A percentile compares a stretch with the other conserved stretches of the same genome.
These are phyloP conservation scores for Dryadomyces quercivorus DNA, from an alignment of 2,329 filamentous ascomycete genomes.

Conservation along the genomic window DNA sequence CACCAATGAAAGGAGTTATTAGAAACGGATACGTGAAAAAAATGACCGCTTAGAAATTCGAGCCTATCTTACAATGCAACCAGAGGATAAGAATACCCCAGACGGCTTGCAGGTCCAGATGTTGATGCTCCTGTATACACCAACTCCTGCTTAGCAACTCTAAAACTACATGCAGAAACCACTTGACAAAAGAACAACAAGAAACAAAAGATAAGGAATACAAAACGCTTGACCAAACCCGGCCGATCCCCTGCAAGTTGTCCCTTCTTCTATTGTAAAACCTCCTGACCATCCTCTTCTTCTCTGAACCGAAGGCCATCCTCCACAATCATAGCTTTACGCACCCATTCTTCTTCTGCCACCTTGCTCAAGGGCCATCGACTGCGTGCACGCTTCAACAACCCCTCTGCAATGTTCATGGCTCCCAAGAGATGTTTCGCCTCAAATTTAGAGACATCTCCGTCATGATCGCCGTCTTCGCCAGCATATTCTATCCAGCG, in stretches of 20 bases:
- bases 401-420: slow-evolving; percentile 67
- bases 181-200: neutral
- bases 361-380: slow-evolving; percentile 68
- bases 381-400: slow-evolving; percentile 71
- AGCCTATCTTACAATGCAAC: too few species aligned
- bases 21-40: too few species aligned
- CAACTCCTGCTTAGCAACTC: too few species aligned
- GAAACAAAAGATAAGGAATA: neutral
- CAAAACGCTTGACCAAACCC: neutral
- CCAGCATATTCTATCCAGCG: slow-evolving; percentile 80
- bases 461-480: slow-evolving; percentile 77
- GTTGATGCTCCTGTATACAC: too few species aligned
- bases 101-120: too few species aligned
- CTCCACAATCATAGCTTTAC: slow-evolving; percentile 56
- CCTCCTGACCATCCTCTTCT: slow-evolving; percentile 44
- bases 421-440: slow-evolving; percentile 60
- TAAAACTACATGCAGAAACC: neutral
- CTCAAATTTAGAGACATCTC: slow-evolving; percentile 42
- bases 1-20: too few species aligned
- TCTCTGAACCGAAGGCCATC: slow-evolving; percentile 47
- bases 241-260: too few species aligned
- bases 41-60: too few species aligned
- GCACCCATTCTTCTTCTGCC: slow-evolving; percentile 63
- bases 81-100: too few species aligned
- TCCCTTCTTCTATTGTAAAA: slow-evolving; percentile 15